Conservation (phyloP, 2,329 filamentous ascomycete species). For the Alternaria sp. region DNA sequence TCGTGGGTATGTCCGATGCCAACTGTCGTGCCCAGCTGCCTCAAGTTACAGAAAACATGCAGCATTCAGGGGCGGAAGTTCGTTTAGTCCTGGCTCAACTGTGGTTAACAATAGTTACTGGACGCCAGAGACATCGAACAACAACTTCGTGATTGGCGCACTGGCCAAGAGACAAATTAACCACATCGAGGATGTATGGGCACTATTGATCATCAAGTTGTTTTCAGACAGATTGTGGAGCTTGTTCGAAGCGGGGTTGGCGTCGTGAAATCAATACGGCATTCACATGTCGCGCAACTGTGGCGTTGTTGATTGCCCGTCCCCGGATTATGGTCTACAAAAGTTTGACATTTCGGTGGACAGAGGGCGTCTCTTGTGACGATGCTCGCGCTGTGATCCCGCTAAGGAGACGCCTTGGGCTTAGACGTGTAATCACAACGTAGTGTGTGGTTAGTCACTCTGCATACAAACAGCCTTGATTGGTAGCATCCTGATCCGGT, state of each 20-base stretch:
- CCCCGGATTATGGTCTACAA: conserved; percentile 32
- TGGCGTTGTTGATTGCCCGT: conserved; percentile 44
- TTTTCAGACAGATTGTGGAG: conserved; percentile 23
- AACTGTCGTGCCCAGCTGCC: conserved; percentile 44
- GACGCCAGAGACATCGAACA: conserved; percentile 18
- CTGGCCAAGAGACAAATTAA: conserved; percentile 25
- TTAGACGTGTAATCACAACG: conserved; percentile 29
- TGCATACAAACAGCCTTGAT: conserved; percentile 34
- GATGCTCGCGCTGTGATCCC: conserved; percentile 42
- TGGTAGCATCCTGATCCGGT: conserved; percentile 29
- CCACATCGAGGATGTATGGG: conserved; percentile 17
- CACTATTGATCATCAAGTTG: conserved; percentile 14
- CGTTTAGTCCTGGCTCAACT: conserved; percentile 7
- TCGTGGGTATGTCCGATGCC: conserved; percentile 28
- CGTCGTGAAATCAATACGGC: conserved; percentile 40
- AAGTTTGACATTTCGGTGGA: conserved; percentile 30
- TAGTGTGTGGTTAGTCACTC: conserved; percentile 25
- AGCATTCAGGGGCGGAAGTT: conserved; percentile 38
- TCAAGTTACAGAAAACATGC: conserved; percentile 45
- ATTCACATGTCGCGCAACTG: conserved; percentile 45
- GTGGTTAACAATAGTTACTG: conserved; percentile 20
- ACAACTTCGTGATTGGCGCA: conserved; percentile 30
- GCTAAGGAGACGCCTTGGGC: conserved; percentile 20
- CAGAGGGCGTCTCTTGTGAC: conserved; percentile 36
- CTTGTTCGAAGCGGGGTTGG: conserved; percentile 23